Base-by-base conservation (phyloP, 2,329 filamentous ascomycete genomes). In the Claviceps sp. region DNA sequence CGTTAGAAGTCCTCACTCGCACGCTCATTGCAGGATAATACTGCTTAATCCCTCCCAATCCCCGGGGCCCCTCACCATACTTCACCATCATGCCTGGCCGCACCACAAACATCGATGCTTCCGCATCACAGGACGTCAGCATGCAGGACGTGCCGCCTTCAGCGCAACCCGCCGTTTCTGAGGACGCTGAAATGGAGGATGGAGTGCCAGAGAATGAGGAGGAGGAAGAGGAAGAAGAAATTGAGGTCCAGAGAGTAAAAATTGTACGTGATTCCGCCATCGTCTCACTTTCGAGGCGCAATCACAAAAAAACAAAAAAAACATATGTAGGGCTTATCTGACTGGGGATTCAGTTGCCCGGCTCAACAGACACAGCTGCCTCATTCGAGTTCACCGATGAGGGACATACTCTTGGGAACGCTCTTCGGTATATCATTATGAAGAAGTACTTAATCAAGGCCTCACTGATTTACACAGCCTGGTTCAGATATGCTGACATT, bases 331-430 rank as follows among this genome's bases (percentile, higher is more conserved):
- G 41, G 37, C 26, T 34, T n/a, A n/a, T 42, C 49, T 51, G 37
- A 51, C 44, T 51, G 8, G 5, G 9, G 24, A 20, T 18, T 38
- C 54, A 96, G 91, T 74, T 96, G 30, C 85, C 88, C 38, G 90
- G 90, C 47, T 86, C 87, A 52, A 85, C 78, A 70, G 86, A 91
- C 48, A 91, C 85, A 8, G 90, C 90, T 4, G 93, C 93, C 34
- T 95, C 89, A 16, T 98, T 97, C 65, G 88, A 97, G 66, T 95
- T 98, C 62, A 81, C 86, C 55, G 84, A 88, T 46, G 93, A 98
- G 72, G 89, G 94, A 44, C 93, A 98, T 69, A 98, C 93, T 0
- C 74, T 98, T 50, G 93, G 93, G 30, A 98, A 98, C 69, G 88
- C 90, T 9, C 72, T 98, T 60, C 80, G 93, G 63, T 97, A 90